Conservation (phyloP, 768 basidiomycete genomes). For the Exidia glandulosa region DNA sequence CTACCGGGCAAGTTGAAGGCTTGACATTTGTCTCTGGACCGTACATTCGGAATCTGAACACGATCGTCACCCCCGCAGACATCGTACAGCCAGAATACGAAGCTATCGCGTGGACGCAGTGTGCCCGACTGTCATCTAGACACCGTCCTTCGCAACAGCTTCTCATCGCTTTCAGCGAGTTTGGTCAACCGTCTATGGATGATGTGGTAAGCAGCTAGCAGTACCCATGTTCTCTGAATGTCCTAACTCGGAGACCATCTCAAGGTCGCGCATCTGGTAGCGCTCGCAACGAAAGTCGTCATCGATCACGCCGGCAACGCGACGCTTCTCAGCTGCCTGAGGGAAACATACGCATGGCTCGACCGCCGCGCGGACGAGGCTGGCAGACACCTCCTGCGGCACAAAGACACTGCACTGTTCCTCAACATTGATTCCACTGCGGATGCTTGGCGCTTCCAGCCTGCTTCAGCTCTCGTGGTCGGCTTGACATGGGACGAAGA, state of each 20-base stretch:
- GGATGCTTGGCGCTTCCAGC: slow-evolving; percentile 30
- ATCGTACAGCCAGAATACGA: slow-evolving; percentile 28
- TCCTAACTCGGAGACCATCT: background rate
- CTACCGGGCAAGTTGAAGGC: slow-evolving; percentile 9
- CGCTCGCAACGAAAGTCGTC: slow-evolving; percentile 21
- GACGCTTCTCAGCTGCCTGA: slow-evolving; percentile 27
- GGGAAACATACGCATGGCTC: slow-evolving; percentile 34
- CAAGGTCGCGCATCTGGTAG: slow-evolving; percentile 32
- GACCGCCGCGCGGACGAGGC: slow-evolving; percentile 17
- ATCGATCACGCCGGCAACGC: slow-evolving; percentile 13
- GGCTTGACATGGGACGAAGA: slow-evolving; percentile 17
- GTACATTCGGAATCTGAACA: slow-evolving; percentile 18
- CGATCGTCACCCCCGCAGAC: slow-evolving; percentile 27
- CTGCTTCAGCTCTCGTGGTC: slow-evolving; percentile 29
- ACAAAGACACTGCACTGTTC: slow-evolving; percentile 23
- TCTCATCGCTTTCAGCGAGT: slow-evolving; percentile 21
- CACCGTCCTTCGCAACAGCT: slow-evolving; percentile 21
- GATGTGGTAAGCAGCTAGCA: slow-evolving; percentile 31
- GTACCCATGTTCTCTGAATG: background rate
- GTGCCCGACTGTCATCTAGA: slow-evolving; percentile 20
- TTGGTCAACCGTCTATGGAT: slow-evolving; percentile 28
- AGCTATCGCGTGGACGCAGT: slow-evolving; percentile 39
- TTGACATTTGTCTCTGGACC: slow-evolving; percentile 3
- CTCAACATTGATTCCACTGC: slow-evolving; percentile 33
- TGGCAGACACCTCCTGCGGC: slow-evolving; percentile 9